phyloP scores from a whole-genome alignment of 2,329 filamentous ascomycete species.

The Cercospora sp. region DNA sequence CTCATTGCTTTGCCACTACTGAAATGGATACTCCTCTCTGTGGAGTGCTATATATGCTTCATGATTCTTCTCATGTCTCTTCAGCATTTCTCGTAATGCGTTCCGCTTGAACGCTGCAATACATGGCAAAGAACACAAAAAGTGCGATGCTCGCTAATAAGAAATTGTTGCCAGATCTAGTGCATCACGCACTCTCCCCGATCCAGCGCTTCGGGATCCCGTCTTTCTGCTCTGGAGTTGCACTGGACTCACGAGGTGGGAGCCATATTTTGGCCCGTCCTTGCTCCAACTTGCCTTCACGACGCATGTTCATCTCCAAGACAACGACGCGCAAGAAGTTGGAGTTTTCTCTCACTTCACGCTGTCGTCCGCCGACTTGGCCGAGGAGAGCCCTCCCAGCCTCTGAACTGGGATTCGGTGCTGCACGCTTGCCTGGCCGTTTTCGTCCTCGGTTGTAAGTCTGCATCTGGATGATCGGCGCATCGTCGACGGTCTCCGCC shows the following conservation, averaged over 20 bases:
- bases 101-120: constrained; percentile 23
- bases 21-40: neutral
- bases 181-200: constrained; percentile 34
- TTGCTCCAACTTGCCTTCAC: constrained; percentile 61
- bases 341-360: constrained; percentile 64
- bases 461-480: constrained; percentile 63
- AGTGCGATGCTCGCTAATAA: neutral
- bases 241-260: constrained; percentile 52
- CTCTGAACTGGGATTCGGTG: constrained; percentile 46
- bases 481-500: constrained; percentile 40
- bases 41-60: constrained; percentile 2
- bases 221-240: constrained; percentile 21
- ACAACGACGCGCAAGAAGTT: constrained; percentile 65
- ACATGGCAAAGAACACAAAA: constrained; percentile 7
- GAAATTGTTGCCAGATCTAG: neutral
- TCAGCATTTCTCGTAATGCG: constrained; percentile 13
- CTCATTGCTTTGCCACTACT: constrained; percentile 4
- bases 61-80: constrained; percentile 6
- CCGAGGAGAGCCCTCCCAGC: constrained; percentile 44
- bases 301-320: constrained; percentile 68
- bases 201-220: constrained; percentile 35
- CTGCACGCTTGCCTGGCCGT: constrained; percentile 37
- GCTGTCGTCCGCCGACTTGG: constrained; percentile 49
- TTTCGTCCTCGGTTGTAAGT: constrained; percentile 51
- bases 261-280: constrained; percentile 62